A percentile compares a stretch with the other conserved stretches of the same genome.
These are phyloP conservation scores for Diplocarpon rosae DNA, from an alignment of 2,329 filamentous ascomycete genomes.

Conservation along the genomic window DNA sequence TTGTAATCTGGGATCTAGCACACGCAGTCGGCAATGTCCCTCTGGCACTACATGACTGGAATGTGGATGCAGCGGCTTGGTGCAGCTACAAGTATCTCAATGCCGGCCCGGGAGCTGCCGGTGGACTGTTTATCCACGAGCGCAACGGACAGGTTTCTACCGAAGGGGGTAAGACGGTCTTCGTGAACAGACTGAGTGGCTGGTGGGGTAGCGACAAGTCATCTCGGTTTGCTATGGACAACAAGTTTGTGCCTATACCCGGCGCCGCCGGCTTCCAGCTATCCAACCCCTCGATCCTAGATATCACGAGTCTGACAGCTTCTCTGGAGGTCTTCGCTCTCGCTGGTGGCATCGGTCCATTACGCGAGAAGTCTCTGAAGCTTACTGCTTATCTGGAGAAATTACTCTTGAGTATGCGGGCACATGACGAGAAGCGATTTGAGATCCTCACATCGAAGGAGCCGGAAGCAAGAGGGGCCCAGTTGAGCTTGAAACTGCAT, in stretches of 20 bases:
- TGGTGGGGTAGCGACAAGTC: constrained; percentile 72
- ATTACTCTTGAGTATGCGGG: constrained; percentile 36
- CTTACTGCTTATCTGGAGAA: constrained; percentile 60
- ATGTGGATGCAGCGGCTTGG: constrained; percentile 70
- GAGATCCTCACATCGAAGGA: constrained; percentile 55
- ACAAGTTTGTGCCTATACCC: constrained; percentile 56
- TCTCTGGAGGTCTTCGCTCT: constrained; percentile 60
- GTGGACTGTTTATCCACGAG: constrained; percentile 62
- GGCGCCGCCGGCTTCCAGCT: constrained; percentile 70
- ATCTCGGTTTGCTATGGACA: constrained; percentile 67
- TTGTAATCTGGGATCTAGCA: constrained; percentile 70
- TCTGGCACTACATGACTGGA: constrained; percentile 62
- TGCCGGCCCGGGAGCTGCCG: constrained; percentile 63
- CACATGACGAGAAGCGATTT: constrained; percentile 30
- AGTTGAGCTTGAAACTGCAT: constrained; percentile 54
- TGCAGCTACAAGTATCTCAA: constrained; percentile 81
- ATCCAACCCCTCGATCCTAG: constrained; percentile 65
- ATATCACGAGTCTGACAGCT: constrained; percentile 58
- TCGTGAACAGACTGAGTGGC: constrained; percentile 51
- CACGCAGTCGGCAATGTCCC: constrained; percentile 71
- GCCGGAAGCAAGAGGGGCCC: constrained; percentile 55
- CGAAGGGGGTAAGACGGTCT: constrained; percentile 25
- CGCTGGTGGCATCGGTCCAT: constrained; percentile 46
- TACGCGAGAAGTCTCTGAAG: constrained; percentile 54
- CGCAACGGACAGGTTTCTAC: constrained; percentile 25